A percentile compares a stretch with the other conserved stretches of the same genome.
These are phyloP conservation scores for Agroathelia rolfsii DNA, from an alignment of 1,284 basidiomycete genomes.

Conservation along the genomic window DNA sequence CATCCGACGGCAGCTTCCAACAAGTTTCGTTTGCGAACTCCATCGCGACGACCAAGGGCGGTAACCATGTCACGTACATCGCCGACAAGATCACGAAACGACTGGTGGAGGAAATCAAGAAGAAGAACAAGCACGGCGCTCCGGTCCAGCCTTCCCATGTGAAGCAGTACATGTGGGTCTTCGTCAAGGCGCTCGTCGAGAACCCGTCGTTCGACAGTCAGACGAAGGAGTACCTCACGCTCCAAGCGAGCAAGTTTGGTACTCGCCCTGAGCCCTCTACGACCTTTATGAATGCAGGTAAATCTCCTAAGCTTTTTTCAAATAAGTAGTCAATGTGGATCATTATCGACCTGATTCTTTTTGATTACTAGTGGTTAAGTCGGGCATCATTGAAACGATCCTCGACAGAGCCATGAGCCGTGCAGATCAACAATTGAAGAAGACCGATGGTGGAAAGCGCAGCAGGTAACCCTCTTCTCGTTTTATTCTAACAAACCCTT, in stretches of 20 bases:
- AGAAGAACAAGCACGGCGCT: conserved; percentile 97
- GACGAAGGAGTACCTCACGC: conserved; percentile 93
- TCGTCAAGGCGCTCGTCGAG: conserved; percentile 93
- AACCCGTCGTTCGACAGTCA: conserved; percentile 99
- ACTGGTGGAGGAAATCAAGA: conserved; percentile 73
- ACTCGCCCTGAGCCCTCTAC: conserved; percentile 79
- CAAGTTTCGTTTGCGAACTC: conserved; percentile 98
- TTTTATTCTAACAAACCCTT: conserved; percentile 4
- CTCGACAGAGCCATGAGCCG: conserved; percentile 96
- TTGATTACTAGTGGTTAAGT: conserved; percentile 68
- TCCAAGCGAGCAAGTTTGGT: conserved; percentile 86
- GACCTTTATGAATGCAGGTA: conserved; percentile 94
- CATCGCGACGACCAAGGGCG: conserved; percentile 95
- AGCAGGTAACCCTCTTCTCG: conserved; percentile 42
- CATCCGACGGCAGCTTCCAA: conserved; percentile 86
- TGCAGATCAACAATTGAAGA: conserved; percentile 93
- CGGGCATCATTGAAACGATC: conserved; percentile 87
- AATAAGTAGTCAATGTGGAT: conserved; percentile 7
- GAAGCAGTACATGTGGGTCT: conserved; percentile 98
- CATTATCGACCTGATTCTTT: too few relatives aligned
- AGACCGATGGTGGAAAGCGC: conserved; percentile 92
- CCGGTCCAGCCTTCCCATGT: conserved; percentile 89
- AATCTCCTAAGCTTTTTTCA: conserved; percentile 13
- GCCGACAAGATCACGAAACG: conserved; percentile 87
- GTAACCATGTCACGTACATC: conserved; percentile 86